Evolutionary conservation across 345 rosid species (phyloP).

Genomic region (Linum lewisii): DNA sequence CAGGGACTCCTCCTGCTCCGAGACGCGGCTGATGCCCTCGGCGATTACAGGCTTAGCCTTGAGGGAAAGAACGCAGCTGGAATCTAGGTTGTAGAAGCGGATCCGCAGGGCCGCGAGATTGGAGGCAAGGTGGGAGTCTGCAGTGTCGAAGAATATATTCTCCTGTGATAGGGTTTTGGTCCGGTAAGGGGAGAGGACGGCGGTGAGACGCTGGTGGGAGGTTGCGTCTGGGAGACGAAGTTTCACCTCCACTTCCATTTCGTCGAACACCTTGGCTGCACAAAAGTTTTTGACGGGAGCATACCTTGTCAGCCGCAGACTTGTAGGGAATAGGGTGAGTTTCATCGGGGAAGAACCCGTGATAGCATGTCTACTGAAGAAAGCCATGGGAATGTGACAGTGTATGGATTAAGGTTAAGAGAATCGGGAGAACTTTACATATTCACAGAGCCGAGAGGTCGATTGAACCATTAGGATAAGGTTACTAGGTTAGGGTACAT

Average conservation of each 20-base stretch:
- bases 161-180: conserved; percentile 17
- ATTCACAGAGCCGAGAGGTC: too few species aligned
- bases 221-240: conserved; percentile 13
- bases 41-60: conserved; percentile 17
- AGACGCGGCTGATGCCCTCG: conserved; percentile 20
- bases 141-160: conserved; percentile 22
- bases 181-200: conserved; percentile 18
- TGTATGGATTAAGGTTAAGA: too few species aligned
- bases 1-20: conserved; percentile 21
- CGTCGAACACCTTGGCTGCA: too few species aligned
- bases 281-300: too few species aligned
- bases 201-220: conserved; percentile 17
- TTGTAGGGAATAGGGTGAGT: too few species aligned
- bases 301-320: too few species aligned
- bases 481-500: too few species aligned
- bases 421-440: too few species aligned
- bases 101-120: conserved; percentile 18
- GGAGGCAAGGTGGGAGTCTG: conserved; percentile 13
- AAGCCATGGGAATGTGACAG: too few species aligned
- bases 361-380: too few species aligned
- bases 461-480: too few species aligned
- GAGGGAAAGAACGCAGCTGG: conserved; percentile 18
- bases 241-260: conserved; percentile 23
- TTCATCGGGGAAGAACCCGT: too few species aligned
- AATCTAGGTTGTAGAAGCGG: conserved; percentile 23